These are phyloP conservation scores for Oleoguttula mirabilis DNA, from an alignment of 495 filamentous ascomycete genomes.

Conservation along the genomic window DNA sequence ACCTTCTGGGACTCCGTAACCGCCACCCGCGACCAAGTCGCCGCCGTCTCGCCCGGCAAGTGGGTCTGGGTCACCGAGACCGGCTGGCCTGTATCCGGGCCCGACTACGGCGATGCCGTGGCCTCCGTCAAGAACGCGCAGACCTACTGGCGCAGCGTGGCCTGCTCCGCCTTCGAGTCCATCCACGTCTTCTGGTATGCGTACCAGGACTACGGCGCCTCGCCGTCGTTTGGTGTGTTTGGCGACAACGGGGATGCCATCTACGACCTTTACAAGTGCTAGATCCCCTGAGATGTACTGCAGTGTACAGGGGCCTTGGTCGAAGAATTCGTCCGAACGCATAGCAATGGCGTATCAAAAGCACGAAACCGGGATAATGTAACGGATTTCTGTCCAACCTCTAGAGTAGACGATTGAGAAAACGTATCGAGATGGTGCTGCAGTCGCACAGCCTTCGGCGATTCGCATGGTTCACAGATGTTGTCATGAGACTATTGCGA, in stretches of 20 bases:
- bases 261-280: conserved; percentile 8
- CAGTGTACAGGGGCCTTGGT: not conserved
- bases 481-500: too few species aligned
- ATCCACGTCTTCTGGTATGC: conserved; percentile 28
- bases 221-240: conserved; percentile 19
- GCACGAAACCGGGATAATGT: too few species aligned
- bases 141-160: conserved; percentile 25
- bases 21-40: conserved; percentile 18
- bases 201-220: conserved; percentile 22
- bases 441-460: too few species aligned
- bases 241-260: conserved; percentile 9
- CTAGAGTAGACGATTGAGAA: too few species aligned
- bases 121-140: conserved; percentile 25
- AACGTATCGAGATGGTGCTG: too few species aligned
- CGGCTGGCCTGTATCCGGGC: conserved; percentile 20
- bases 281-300: not conserved
- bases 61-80: conserved; percentile 27
- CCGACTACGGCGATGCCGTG: conserved; percentile 17
- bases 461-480: too few species aligned
- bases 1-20: conserved; percentile 19
- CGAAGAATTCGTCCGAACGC: not conserved
- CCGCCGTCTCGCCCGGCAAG: conserved; percentile 20
- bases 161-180: conserved; percentile 19
- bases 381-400: too few species aligned
- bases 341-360: not conserved